Evolutionary conservation across 2,329 filamentous ascomycete genomes (phyloP).

Genomic region (Neospermospora avenae): DNA sequence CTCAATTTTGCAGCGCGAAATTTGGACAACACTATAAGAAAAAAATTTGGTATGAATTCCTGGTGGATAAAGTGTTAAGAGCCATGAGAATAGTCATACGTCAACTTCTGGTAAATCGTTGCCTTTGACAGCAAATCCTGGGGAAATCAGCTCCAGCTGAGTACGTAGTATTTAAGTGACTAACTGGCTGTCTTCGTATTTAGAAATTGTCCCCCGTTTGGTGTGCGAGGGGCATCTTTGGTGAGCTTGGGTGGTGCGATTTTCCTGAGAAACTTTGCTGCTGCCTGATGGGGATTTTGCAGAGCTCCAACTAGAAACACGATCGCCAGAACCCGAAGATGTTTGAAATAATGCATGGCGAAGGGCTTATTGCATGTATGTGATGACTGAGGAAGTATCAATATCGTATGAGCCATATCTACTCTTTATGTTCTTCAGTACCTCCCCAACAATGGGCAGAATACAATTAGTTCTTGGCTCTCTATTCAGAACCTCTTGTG

Average conservation of each 20-base stretch:
- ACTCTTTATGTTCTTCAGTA: neutral
- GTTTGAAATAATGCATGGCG: neutral
- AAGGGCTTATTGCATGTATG: neutral
- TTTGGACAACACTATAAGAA: too few species aligned
- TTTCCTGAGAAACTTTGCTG: neutral
- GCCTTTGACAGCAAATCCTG: conserved; percentile 33
- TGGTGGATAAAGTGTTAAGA: too few species aligned
- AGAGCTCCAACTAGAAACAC: neutral
- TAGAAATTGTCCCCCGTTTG: neutral
- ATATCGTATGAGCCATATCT: neutral
- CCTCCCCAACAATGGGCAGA: neutral
- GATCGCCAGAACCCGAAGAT: neutral
- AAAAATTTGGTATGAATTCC: too few species aligned
- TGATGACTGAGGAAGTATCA: neutral
- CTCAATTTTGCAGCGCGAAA: too few species aligned
- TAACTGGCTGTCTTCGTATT: neutral
- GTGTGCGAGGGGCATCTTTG: neutral
- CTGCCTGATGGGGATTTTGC: neutral
- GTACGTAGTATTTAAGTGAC: neutral
- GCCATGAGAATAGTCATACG: neutral
- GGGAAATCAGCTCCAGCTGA: neutral
- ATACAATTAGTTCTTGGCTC: neutral
- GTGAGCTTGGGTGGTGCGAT: neutral
- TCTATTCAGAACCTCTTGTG: neutral
- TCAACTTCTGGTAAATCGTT: conserved; percentile 26